Evolutionary conservation across 2,329 filamentous ascomycete species (phyloP).

Genomic region (Leptographium lundbergii): DNA sequence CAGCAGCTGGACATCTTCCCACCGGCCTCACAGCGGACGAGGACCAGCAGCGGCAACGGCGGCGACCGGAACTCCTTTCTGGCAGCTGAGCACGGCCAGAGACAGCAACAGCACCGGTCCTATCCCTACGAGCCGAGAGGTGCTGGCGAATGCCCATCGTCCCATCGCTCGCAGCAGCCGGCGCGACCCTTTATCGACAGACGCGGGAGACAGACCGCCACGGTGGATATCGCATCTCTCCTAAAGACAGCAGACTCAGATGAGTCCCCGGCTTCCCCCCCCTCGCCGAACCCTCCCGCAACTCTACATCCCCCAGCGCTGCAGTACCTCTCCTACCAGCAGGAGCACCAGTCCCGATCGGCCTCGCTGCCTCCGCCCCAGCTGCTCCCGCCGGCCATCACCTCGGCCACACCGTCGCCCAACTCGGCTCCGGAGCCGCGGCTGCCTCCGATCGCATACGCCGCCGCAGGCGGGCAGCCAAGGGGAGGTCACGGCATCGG

Average conservation of each 20-base stretch:
- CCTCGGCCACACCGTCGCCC: conserved; percentile 22
- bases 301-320: neutral
- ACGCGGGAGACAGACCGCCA: conserved; percentile 41
- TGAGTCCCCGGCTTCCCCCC: conserved; percentile 47
- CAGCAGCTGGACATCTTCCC: neutral
- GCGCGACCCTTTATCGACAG: conserved; percentile 15
- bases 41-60: neutral
- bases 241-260: conserved; percentile 65
- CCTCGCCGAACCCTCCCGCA: conserved; percentile 6
- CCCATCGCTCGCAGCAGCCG: neutral
- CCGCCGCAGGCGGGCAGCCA: neutral
- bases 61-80: neutral
- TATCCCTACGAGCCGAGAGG: neutral
- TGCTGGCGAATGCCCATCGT: conserved; percentile 2
- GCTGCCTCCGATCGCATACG: neutral
- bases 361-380: conserved; percentile 20
- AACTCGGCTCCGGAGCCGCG: conserved; percentile 18
- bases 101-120: neutral
- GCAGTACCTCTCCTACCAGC: neutral
- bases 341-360: conserved; percentile 20
- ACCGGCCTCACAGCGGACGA: neutral
- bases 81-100: neutral
- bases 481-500: neutral
- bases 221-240: conserved; percentile 89
- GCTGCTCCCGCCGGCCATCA: neutral